A percentile compares a stretch with the other conserved stretches of the same genome.
Evolutionary conservation across 768 basidiomycete genomes (phyloP).

Genomic region (Leccinum barrowsii): DNA sequence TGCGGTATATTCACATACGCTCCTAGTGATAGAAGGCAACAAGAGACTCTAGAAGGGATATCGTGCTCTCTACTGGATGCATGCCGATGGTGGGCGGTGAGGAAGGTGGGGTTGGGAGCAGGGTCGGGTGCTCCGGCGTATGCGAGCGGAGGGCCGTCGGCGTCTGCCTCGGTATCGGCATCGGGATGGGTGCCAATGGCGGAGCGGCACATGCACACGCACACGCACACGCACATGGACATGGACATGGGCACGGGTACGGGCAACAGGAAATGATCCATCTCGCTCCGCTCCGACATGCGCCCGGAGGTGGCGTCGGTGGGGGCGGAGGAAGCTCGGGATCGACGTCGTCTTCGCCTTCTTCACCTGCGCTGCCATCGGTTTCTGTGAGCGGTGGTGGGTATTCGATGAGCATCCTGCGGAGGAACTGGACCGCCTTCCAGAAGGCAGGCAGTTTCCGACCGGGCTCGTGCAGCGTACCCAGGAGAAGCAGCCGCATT

Average conservation of each 20-base stretch:
- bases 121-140: not conserved
- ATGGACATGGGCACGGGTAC: too few relatives aligned
- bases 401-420: constrained; percentile 58
- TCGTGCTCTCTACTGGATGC: constrained; percentile 44
- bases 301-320: constrained; percentile 1
- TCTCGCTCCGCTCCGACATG: constrained; percentile 2
- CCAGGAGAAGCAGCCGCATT: constrained; percentile 77
- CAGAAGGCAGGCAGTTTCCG: constrained; percentile 84
- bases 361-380: constrained; percentile 27
- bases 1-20: constrained; percentile 68
- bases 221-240: too few relatives aligned
- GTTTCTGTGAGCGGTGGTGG: constrained; percentile 14
- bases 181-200: too few relatives aligned
- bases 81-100: constrained; percentile 31
- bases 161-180: too few relatives aligned
- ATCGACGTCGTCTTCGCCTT: constrained; percentile 27
- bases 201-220: too few relatives aligned
- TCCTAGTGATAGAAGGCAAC: constrained; percentile 67
- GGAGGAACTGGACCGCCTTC: constrained; percentile 85
- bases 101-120: constrained; percentile 32
- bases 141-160: too few relatives aligned
- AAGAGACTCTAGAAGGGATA: constrained; percentile 59
- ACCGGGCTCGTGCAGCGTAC: constrained; percentile 75
- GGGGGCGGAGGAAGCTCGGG: constrained; percentile 3
- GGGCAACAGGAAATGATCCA: too few relatives aligned